A percentile compares a stretch with the other conserved stretches of the same genome.
Evolutionary conservation across 2,329 filamentous ascomycete genomes (phyloP).

Genomic region (Neurospora crassa): DNA sequence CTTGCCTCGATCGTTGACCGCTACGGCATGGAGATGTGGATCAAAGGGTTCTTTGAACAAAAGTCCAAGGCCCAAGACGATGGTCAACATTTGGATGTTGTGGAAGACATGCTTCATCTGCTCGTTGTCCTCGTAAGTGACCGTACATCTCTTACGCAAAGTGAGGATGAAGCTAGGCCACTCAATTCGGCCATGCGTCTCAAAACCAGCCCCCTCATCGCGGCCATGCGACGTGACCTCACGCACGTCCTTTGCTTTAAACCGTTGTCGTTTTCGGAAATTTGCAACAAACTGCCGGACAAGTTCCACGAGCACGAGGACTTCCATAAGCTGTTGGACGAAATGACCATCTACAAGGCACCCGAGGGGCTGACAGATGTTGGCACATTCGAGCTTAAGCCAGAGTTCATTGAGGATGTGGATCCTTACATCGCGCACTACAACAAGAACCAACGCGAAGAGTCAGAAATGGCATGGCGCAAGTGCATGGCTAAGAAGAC

Average conservation of each 20-base stretch:
- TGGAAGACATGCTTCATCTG: constrained; percentile 92
- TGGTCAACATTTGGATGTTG: constrained; percentile 77
- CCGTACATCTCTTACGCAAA: constrained; percentile 65
- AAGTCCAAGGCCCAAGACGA: constrained; percentile 74
- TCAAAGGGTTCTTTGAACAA: constrained; percentile 68
- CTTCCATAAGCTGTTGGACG: constrained; percentile 73
- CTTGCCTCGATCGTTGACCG: constrained; percentile 85
- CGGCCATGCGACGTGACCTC: constrained; percentile 78
- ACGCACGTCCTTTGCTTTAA: constrained; percentile 94
- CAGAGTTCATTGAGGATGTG: constrained; percentile 75
- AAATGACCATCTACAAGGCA: constrained; percentile 80
- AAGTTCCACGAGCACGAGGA: constrained; percentile 82
- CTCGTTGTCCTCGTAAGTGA: constrained; percentile 87
- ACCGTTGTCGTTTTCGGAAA: constrained; percentile 87
- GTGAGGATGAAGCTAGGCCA: constrained; percentile 54
- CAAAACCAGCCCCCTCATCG: constrained; percentile 44
- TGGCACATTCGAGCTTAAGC: constrained; percentile 86
- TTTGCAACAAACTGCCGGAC: constrained; percentile 77
- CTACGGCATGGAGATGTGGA: constrained; percentile 81
- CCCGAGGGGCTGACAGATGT: constrained; percentile 89
- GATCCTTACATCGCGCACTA: constrained; percentile 96
- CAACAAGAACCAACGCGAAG: constrained; percentile 92
- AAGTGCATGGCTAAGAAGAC: constrained; percentile 80
- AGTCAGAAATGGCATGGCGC: constrained; percentile 83
- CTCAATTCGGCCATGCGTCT: constrained; percentile 62